Evolutionary conservation across 495 filamentous ascomycete species (phyloP).

Genomic region (Alectoria sarmentosa): DNA sequence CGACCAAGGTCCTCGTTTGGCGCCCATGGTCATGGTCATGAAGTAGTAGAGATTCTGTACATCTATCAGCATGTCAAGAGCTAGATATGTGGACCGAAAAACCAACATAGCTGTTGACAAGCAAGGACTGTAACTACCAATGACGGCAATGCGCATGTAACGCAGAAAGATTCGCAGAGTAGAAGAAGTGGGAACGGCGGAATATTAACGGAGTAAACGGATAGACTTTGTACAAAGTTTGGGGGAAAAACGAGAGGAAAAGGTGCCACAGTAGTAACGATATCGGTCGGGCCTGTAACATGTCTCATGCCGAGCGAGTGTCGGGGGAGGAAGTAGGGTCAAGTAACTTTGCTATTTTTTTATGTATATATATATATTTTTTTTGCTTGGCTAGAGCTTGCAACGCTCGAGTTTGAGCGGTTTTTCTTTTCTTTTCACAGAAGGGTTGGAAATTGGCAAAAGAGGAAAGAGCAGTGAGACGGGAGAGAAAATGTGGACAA

Average conservation of each 20-base stretch:
- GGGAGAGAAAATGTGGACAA: slow-evolving; percentile 4
- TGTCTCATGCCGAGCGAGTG: background rate
- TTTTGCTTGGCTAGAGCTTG: slow-evolving; percentile 11
- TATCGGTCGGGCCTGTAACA: slow-evolving; percentile 5
- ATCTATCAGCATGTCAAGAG: background rate
- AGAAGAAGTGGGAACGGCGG: background rate
- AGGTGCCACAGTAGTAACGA: background rate
- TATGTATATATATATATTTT: too few species aligned
- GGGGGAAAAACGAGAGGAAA: slow-evolving; percentile 1
- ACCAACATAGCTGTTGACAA: slow-evolving; percentile 6
- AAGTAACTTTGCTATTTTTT: background rate
- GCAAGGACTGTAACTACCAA: background rate
- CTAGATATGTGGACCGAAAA: background rate
- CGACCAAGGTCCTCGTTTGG: slow-evolving; percentile 83
- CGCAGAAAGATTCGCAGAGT: background rate
- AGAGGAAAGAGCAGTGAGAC: slow-evolving; percentile 7
- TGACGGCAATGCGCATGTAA: slow-evolving; percentile 4
- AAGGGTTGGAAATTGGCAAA: slow-evolving; percentile 1
- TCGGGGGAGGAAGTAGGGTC: slow-evolving; percentile 9
- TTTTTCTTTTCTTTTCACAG: background rate
- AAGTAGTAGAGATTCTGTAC: background rate
- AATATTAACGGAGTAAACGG: slow-evolving; percentile 4
- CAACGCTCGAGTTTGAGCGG: slow-evolving; percentile 19
- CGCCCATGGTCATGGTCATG: slow-evolving; percentile 35
- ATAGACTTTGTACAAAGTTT: slow-evolving; percentile 6